Base-by-base conservation (phyloP, 306 rosid species). In the Ziziphus jujuba region DNA sequence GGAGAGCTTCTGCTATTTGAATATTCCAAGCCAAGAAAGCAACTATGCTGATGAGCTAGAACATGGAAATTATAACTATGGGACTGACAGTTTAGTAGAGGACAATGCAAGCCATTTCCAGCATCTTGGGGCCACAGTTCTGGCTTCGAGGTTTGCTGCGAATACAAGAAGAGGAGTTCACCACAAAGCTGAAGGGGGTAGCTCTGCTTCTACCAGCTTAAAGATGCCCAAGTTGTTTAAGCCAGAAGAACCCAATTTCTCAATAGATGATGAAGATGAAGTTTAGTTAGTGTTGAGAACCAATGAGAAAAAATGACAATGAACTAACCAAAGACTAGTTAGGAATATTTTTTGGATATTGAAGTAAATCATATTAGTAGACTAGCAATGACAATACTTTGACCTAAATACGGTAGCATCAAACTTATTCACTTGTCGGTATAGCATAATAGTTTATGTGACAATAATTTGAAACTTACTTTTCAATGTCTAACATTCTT, bases 161-260 rank as follows among this genome's bases (percentile, higher is more conserved):
- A 91, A 83, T 66, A 77, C 91, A 7, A 84, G 21, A 85, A 84
- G 76, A 80, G 96, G 88, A 56, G 65, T 61, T 43, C 45, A 36
- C 67, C 71, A 68, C 34, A 89, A 77, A 73, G 68, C 63, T 60
- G 74, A 53, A 66, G 79, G n/a, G 7, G 72, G 72, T 52, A 79
- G 81, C 56, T 75, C 81, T 36, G 81, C 63, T 65, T 70, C 82
- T 34, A 24, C 83, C 2, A 74, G 77, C 71, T 74, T 84, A 58
- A 63, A 77, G 61, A 80, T 89, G 81, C 96, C 95, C 22, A 82
- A 85, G 38, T 70, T 92, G 77, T 87, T 89, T 79, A 92, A 92
- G 81, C 98, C 97, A 51, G 87, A 73, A 60, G 96, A 89, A 73
- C 96, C 93, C 50, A 91, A 92, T 83, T 92, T 92, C 81, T 89